Percentiles rank a stretch among this genome's conserved stretches.
Conservation (phyloP, 1,284 basidiomycete species). For the Fereydounia khargensis region DNA sequence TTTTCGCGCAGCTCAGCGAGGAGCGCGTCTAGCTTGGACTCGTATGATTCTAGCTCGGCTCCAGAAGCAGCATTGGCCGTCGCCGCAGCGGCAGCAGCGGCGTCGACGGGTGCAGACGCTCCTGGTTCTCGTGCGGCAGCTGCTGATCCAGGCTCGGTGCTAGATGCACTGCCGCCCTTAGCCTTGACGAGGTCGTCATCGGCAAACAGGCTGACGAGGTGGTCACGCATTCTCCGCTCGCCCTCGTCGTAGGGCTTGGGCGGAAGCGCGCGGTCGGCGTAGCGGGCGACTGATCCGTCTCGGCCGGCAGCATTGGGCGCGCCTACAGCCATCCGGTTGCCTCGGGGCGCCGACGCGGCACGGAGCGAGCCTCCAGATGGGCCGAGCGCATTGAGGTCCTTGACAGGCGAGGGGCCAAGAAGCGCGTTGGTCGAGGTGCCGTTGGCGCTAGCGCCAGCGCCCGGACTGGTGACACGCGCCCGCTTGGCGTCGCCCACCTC, state of each 20-base stretch:
- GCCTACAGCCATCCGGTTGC: slow-evolving; percentile 25
- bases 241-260: slow-evolving; percentile 50
- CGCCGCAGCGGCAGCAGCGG: not conserved
- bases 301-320: slow-evolving; percentile 29
- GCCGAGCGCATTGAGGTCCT: slow-evolving; percentile 50
- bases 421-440: not conserved
- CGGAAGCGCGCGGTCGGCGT: slow-evolving; percentile 46
- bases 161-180: not conserved
- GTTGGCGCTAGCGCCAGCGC: not conserved
- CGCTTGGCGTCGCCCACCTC: slow-evolving; percentile 20
- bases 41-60: slow-evolving; percentile 12
- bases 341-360: slow-evolving; percentile 38
- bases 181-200: slow-evolving; percentile 29
- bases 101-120: slow-evolving; percentile 3
- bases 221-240: slow-evolving; percentile 47
- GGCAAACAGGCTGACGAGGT: slow-evolving; percentile 48
- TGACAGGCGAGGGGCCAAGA: slow-evolving; percentile 45
- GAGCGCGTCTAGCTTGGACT: slow-evolving; percentile 22
- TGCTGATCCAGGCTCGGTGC: not conserved
- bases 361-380: slow-evolving; percentile 38
- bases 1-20: slow-evolving; percentile 31
- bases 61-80: slow-evolving; percentile 2
- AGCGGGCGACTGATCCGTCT: slow-evolving; percentile 37
- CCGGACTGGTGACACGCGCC: slow-evolving; percentile 18
- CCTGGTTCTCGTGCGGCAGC: not conserved